Percentiles rank a stretch among this genome's conserved stretches.
phyloP scores from a whole-genome alignment of 331 rosid species.

The Pyrus hybrid region DNA sequence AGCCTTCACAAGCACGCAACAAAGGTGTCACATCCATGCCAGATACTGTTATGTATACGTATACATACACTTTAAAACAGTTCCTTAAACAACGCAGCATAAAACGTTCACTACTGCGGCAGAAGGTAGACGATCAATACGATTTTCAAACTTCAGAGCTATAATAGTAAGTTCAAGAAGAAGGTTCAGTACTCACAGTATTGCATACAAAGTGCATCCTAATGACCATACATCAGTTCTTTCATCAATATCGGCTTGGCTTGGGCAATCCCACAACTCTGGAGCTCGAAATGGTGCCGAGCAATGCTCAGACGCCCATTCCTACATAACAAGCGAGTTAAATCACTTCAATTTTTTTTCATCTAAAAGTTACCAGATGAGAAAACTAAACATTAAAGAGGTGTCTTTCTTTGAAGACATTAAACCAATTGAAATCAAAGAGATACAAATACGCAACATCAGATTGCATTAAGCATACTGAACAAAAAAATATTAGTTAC shows the following conservation, averaged over 20 bases:
- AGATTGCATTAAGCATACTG: background rate
- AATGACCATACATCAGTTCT: constrained; percentile 96
- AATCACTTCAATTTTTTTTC: background rate
- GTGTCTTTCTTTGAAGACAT: background rate
- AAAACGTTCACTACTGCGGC: background rate
- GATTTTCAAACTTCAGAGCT: background rate
- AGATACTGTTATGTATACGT: background rate
- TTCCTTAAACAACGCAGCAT: background rate
- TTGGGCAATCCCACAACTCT: constrained; percentile 98
- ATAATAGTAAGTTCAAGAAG: background rate
- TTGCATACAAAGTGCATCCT: constrained; percentile 96
- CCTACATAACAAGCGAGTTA: constrained; percentile 42
- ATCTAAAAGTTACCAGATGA: background rate
- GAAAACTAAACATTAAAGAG: background rate
- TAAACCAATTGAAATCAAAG: background rate
- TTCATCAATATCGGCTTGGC: constrained; percentile 76
- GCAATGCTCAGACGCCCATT: constrained; percentile 98
- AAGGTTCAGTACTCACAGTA: constrained; percentile 55
- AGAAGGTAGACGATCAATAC: background rate
- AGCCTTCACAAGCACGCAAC: no score
- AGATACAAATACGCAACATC: background rate
- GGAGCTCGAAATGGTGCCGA: constrained; percentile 99
- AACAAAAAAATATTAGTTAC: background rate
- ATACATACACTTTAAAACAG: background rate
- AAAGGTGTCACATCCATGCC: background rate